Base-by-base conservation (phyloP, 2,329 filamentous ascomycete species). In the Emergomyces pasteurianus region DNA sequence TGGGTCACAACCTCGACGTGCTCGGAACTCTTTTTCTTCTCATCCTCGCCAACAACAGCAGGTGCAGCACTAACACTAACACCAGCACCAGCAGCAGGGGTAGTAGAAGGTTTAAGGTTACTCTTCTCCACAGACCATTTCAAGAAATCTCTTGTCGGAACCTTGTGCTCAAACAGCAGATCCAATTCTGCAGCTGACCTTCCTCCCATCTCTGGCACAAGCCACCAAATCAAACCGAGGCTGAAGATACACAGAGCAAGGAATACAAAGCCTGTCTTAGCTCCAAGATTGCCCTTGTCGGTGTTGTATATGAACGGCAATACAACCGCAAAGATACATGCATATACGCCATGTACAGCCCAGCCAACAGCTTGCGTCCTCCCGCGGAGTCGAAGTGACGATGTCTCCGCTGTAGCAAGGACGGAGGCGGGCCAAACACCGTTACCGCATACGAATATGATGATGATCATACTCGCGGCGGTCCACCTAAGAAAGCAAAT, bases 171-270 rank as follows among this genome's bases (percentile, higher is more conserved):
- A 61, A 74, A 73, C 70, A 74, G 70, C 4, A 59, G 36, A 67
- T 83, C 80, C 61, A 83, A 79, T 65, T 82, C 79, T 43, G 71
- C 71, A 0, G 76, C 70, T 1, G 69, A 78, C 23, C 79, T 69
- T 3, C 78, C 78, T 68, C 78, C 79, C 71, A 81, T 83, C 66
- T 85, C 82, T 0, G 82, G 82, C 0, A 84, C 70, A 42, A 73
- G 71, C 12, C 75, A 69, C 71, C 74, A 84, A 0, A 77, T 74
- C 0, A 77, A 53, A 1, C 70, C 60, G 3, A 66, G 47, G 0
- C 64, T 71, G 0, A 75, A 1, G 0, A 73, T 6, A 63, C 70
- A 73, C n/a, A 73, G 63, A 0, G 65, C 75, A 12, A 68, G 67
- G 62, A 73, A 78, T 5, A 77, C 70, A 60, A 78, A 78, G 0